A percentile compares a stretch with the other conserved stretches of the same genome.
Evolutionary conservation across 169 alveolate species (phyloP).

Genomic region (Eimeria maxima): DNA sequence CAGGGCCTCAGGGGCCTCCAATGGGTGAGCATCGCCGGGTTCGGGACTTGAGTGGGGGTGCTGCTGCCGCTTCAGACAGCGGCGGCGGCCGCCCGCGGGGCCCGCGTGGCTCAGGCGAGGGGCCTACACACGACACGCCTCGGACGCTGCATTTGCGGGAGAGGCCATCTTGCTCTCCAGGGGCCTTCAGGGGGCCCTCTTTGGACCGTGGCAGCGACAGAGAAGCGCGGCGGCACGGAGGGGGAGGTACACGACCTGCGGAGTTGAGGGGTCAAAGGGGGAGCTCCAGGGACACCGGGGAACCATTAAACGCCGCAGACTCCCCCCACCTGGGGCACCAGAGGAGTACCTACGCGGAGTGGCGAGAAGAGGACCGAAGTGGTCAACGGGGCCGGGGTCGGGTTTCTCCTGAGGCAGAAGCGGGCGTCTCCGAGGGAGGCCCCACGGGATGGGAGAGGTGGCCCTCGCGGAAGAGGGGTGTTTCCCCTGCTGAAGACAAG

Average conservation of each 20-base stretch:
- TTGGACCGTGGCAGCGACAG: background rate
- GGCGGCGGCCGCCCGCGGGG: constrained; percentile 20
- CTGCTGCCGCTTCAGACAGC: background rate
- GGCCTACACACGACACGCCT: background rate
- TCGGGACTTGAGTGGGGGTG: constrained; percentile 40
- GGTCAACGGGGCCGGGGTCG: background rate
- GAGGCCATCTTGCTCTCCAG: constrained; percentile 49
- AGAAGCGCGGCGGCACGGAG: background rate
- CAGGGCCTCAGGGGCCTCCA: constrained; percentile 20
- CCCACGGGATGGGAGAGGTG: background rate
- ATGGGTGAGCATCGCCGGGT: constrained; percentile 39
- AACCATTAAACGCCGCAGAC: background rate
- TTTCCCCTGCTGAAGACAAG: background rate
- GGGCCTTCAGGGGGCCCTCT: constrained; percentile 54
- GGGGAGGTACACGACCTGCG: background rate
- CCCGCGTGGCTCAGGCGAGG: background rate
- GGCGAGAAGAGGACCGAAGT: constrained; percentile 7
- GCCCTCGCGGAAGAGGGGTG: background rate
- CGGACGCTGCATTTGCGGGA: constrained; percentile 28
- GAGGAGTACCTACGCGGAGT: background rate
- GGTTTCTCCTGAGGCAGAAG: background rate
- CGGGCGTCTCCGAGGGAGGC: constrained; percentile 9
- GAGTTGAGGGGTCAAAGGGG: background rate
- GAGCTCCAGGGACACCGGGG: background rate
- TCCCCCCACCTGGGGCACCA: background rate